These are phyloP conservation scores for Fusarium goolgardi DNA, from an alignment of 2,329 filamentous ascomycete species.

Conservation along the genomic window DNA sequence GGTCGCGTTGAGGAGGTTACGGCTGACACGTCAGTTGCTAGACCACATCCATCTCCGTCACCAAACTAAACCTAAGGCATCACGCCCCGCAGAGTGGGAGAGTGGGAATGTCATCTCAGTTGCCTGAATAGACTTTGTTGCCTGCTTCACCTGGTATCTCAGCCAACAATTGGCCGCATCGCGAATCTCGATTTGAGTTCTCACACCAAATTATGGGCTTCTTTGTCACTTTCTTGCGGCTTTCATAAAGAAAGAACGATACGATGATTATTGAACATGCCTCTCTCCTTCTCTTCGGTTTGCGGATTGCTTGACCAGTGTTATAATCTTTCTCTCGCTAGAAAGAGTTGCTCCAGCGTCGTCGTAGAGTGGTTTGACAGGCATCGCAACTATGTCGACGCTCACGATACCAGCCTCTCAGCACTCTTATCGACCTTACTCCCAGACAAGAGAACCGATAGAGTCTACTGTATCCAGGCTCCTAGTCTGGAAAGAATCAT, in stretches of 20 bases:
- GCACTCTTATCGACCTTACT: slow-evolving; percentile 81
- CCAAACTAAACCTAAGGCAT: slow-evolving; percentile 18
- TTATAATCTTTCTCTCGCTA: slow-evolving; percentile 58
- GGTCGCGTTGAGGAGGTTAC: slow-evolving; percentile 38
- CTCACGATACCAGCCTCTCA: slow-evolving; percentile 65
- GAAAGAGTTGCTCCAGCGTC: slow-evolving; percentile 50
- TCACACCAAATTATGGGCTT: background rate
- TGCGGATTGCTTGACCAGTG: slow-evolving; percentile 79
- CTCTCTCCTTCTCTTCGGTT: slow-evolving; percentile 74
- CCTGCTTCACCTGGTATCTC: slow-evolving; percentile 13
- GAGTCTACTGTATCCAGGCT: slow-evolving; percentile 78
- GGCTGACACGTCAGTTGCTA: slow-evolving; percentile 47
- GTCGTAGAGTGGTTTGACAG: slow-evolving; percentile 75
- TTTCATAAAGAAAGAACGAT: background rate
- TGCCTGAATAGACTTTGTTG: slow-evolving; percentile 15
- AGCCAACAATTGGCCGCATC: background rate
- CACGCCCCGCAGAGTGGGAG: background rate
- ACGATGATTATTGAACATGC: slow-evolving; percentile 59
- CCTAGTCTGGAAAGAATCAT: slow-evolving; percentile 73
- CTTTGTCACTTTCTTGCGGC: slow-evolving; percentile 2
- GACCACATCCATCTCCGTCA: slow-evolving; percentile 18
- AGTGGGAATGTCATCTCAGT: slow-evolving; percentile 17
- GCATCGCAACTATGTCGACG: slow-evolving; percentile 69
- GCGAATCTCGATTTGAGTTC: background rate
- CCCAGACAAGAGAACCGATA: slow-evolving; percentile 79